Base-by-base conservation (phyloP, 495 filamentous ascomycete genomes). In the Aspergillus carlsbadensis region DNA sequence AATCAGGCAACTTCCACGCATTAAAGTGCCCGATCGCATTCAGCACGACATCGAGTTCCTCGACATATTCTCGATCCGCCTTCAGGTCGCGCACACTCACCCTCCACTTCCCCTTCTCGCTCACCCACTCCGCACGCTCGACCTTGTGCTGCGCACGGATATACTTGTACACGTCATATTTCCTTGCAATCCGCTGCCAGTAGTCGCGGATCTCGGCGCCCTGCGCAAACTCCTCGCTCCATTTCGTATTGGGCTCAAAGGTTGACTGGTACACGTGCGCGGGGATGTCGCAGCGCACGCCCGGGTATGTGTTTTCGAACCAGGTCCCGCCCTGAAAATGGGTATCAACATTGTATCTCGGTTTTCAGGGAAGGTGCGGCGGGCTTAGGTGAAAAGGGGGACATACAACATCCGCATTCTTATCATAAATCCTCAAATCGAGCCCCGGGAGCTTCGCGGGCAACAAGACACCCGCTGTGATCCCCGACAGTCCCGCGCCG, bases 241-340 rank as follows among this genome's bases (percentile, higher is more conserved):
- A 90, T 62, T 86, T 74, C 0, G 77, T 77, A 54, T 88, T 89
- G 2, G 85, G 84, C 11, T 76, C 74, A 60, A 89, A 89, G 17
- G 78, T 80, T 3, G 81, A 81, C 62, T 88, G 85, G 63, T 90
- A 90, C 13, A 81, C 81, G 72, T 90, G 86, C 2, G 87, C 77
- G 6, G 85, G 85, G n/a, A 88, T 83, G 67, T 90, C 87, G 56
- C 81, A 85, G 39, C 78, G 67, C 6, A 83, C 78, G 2, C 83
- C 83, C 2, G 83, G 83, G 57, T 85, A 85, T 10, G 69, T 76
- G 54, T 86, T 84, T 45, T 82, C 81, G 20, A 73, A 78, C 79
- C 69, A 49, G 65, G 39, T 49, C 8, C 52, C 36, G 14, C 17
- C 31, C 18, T 51, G 26, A 29, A 3, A 8, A 29, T 29, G 26